Evolutionary conservation across 164 flowering plant species (phyloP), one percentile per base, ranked within the genome.

Genomic region (Hamamelis virginiana): DNA sequence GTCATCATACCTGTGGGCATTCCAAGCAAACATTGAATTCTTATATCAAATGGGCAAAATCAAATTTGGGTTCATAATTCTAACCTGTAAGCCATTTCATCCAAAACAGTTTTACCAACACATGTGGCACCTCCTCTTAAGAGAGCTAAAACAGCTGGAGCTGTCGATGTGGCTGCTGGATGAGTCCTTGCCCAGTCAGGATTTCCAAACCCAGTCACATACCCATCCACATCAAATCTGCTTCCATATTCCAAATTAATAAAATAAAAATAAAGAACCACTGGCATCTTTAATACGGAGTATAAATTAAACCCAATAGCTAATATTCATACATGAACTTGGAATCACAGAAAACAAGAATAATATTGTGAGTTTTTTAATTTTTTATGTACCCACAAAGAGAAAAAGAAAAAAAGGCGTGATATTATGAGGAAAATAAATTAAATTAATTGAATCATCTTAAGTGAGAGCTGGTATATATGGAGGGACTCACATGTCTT

Each of bases 81-180:
- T 51, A 66, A 94, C 98, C 98, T 83, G 87, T 88, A 92, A 25
- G 97, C 98, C 95, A 94, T 85, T 83, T 94, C 98, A 87, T 94
- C 97, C 98, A 94, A 91, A 68, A 94, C 83, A 80, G 94, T 88
- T 86, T 79, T 89, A 52, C 98, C 98, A 69, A 91, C 68, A 82
- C 86, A 90, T 15, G 90, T 87, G 65, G 97, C 98, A 60, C 98
- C 98, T 28, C 72, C 90, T 8, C 26, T 70, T 13, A 92, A 70
- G 62, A 88, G 19, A 26, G 88, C 83, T 78, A 78, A 74, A 65
- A 91, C 92, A 9, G 86, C 78, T 8, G 91, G 90, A 58, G 98
- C 91, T 14, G 98, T 89, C 0, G 82, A 72, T 19, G 68, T 71
- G 9, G 98, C 90, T 64, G 83, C 82, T 1, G 81, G 44, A 73